Evolutionary conservation across 768 basidiomycete species (phyloP), one percentile per base, ranked within the genome.

Genomic region (Hebeloma cylindrosporum): DNA sequence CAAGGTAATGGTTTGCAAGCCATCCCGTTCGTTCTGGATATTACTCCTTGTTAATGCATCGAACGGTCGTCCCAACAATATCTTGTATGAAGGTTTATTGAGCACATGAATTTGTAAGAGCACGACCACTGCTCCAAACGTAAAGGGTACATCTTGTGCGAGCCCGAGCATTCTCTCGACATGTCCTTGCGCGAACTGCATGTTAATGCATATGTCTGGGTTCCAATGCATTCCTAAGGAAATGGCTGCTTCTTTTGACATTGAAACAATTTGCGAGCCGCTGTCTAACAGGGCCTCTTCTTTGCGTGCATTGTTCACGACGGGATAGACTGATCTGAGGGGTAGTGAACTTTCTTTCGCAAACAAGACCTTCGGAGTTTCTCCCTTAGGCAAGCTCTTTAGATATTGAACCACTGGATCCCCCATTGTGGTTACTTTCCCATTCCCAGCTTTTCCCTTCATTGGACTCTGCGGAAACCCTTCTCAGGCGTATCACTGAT

Each of bases 91-190:
- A 0, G 56, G 54, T 1, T 43, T 41, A 14, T 48, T 28, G 6
- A 66, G 55, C 4, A 66, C 47, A 32, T 66, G 64, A 6, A 62
- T 53, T 51, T 66, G 65, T 2, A 66, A 21, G 22, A 54, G 62
- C 1, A 61, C 10, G 0, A 43, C 53, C 2, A 65, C 30, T 7
- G 47, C 47, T 1, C 53, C 60, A 23, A 62, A 51, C 3, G 26
- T 34, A 25, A 66, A 62, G 0, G 56, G 46, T 0, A 68, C 57
- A 40, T 67, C 60, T 8, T 40, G 17, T 7, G 61, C 63, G 26
- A 67, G 16, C 1, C 65, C 65, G 4, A 56, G 37, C 0, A 62
- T 59, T 3, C 43, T 34, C 11, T 60, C 51, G 0, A 60, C 31
- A 2, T 50, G 27, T 2, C 52, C 42, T 41, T 66, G 64, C 5